Evolutionary conservation across 2,329 filamentous ascomycete genomes (phyloP).

Genomic region (Neurospora sp.): DNA sequence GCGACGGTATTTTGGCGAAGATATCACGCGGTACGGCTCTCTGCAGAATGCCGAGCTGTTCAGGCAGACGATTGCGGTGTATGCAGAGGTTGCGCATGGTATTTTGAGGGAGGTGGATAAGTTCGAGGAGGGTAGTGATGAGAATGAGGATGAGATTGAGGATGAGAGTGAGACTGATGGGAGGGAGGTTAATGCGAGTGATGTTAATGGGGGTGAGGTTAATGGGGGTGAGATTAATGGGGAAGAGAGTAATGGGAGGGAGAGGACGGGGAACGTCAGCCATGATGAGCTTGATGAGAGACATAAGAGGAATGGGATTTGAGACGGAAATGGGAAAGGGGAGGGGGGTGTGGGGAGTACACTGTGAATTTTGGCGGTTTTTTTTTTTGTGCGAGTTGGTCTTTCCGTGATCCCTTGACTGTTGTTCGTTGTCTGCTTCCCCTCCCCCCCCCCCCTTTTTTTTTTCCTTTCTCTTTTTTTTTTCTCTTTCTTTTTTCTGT

Average conservation of each 20-base stretch:
- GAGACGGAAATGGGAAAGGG: not conserved
- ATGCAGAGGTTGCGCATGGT: not conserved
- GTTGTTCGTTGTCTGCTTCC: not conserved
- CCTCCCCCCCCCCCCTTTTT: no score
- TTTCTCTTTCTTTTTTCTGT: not conserved
- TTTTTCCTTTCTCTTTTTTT: no score
- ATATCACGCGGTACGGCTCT: not conserved
- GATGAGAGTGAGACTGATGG: no score
- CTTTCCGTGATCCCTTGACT: not conserved
- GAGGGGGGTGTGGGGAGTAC: not conserved
- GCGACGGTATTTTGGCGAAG: not conserved
- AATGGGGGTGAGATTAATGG: no score
- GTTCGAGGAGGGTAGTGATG: no score
- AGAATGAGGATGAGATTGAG: no score
- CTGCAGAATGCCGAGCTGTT: not conserved
- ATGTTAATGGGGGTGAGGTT: no score
- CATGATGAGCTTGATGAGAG: no score
- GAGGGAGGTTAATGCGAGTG: no score
- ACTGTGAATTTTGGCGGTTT: not conserved
- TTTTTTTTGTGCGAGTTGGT: not conserved
- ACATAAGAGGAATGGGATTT: not conserved
- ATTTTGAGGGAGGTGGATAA: not conserved
- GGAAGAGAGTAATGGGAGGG: no score
- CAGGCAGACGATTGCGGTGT: not conserved
- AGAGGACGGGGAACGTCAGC: no score